Base-by-base conservation (phyloP, 2,329 filamentous ascomycete species). In the Ceratocystis cubensis region DNA sequence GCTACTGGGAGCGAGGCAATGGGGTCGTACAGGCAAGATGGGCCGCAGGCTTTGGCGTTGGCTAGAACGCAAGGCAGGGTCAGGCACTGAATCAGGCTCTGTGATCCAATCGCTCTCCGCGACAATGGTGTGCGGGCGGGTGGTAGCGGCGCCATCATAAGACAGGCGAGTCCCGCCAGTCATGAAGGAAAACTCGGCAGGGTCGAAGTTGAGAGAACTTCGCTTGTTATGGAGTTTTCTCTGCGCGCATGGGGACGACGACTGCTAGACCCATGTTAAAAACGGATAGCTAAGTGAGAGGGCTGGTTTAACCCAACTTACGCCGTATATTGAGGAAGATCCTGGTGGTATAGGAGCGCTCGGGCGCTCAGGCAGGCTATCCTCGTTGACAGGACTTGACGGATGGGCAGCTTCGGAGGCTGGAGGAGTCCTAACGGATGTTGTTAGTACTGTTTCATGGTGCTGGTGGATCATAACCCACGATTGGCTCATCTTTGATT, bases 31-130 rank as follows among this genome's bases (percentile, higher is more conserved):
- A 6, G 63, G 48, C 8, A 65, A 41, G 1, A 22, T 5, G 20
- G 48, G 48, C 13, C 50, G 50, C 30, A 45, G 25, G 63, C 63
- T 59, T 17, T 28, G 28, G 56, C 44, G 22, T 4, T 57, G 33
- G 53, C 30, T 13, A 41, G n/a, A 25, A 6, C 37, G 33, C n/a
- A n/a, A 22, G 25, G 50, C n/a, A 17, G 63, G 50, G 22, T 65
- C 63, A 5, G 20, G 48, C 6, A 59, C 13, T 2, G 63, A 65
- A 53, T 65, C 63, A 13, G 63, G 48, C 37, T 65, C 63, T 33
- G 66, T 65, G 15, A 67, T 22, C 66, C 66, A 67, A 48, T 67
- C 66, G 25, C 61, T 64, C 22, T 66, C 61, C 13, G 65, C 65
- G 5, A 62, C 13, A 10, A 61, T 41, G 17, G 37, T 61, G n/a